Base-by-base conservation (phyloP, 768 basidiomycete genomes). In the Phanerochaete sordida region DNA sequence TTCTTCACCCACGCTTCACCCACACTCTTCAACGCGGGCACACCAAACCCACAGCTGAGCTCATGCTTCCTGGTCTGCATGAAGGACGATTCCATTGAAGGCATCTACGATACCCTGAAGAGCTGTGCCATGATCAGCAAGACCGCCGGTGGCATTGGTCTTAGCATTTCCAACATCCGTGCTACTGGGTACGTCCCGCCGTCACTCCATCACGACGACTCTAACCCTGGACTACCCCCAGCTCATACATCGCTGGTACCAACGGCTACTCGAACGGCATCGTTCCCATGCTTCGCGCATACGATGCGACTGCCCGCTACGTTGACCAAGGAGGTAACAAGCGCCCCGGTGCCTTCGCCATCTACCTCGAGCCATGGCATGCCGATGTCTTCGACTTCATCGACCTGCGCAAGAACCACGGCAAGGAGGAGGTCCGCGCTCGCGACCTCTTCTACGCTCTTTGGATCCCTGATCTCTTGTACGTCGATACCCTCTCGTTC, bases 311-410 rank as follows among this genome's bases (percentile, higher is more conserved):
- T 9, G 97, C 97, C 23, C 93, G 96, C 39, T 98, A 98, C 69
- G 97, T 98, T 58, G 97, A 98, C 73, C 96, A 98, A 71, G 96
- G 97, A 54, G 97, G 97, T 27, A 98, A 98, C 83, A 98, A 98
- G 78, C 91, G 97, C 26, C 97, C 97, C 1, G 97, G 97, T 62
- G 97, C 97, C 1, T 98, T 99, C 66, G 92, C 97, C 19, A 91
- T 99, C 73, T 99, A 99, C 77, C 80, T 98, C 70, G 97, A 99
- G 76, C 97, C 97, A 15, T 99, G 97, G 97, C 97, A 99, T 71
- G 84, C 93, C 19, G 97, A 98, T 73, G 74, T 99, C 71, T 97
- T 98, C 67, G 95, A 97, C 60, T 98, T 99, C 79, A 83, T 99
- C 66, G 96, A 98, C 70, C 82, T 99, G 48, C 83, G 97, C 69